Conservation (phyloP, 2,329 filamentous ascomycete species). For the Cercospora sojina region DNA sequence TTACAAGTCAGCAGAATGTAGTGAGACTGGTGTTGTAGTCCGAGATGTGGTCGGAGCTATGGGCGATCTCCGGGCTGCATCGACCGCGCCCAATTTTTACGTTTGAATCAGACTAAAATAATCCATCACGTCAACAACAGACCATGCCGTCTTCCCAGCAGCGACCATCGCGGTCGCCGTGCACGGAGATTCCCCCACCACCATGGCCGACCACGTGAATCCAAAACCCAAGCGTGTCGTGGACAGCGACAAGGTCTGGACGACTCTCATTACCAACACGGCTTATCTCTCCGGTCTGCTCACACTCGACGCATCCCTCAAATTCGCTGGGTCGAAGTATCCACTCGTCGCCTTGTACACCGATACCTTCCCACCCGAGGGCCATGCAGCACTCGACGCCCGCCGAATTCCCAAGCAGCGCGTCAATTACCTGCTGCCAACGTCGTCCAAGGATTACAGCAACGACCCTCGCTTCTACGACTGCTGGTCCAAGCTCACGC, state of each 20-base stretch:
- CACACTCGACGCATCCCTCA: constrained; percentile 75
- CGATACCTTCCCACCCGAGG: constrained; percentile 67
- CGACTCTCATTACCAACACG: constrained; percentile 80
- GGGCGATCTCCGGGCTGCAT: background rate
- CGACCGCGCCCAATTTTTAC: constrained; percentile 7
- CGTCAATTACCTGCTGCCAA: constrained; percentile 71
- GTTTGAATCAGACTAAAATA: constrained; percentile 4
- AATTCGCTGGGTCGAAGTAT: constrained; percentile 63
- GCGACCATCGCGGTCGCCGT: constrained; percentile 21
- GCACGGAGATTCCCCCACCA: background rate
- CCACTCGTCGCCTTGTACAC: constrained; percentile 83
- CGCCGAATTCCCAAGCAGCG: constrained; percentile 68
- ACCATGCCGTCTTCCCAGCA: background rate
- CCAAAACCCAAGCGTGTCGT: constrained; percentile 34
- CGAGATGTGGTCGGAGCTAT: constrained; percentile 5
- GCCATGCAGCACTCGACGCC: constrained; percentile 65
- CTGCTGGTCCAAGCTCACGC: constrained; percentile 83
- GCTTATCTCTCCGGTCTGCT: constrained; percentile 79
- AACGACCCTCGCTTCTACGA: constrained; percentile 84
- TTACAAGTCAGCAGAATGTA: background rate
- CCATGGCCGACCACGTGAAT: constrained; percentile 26
- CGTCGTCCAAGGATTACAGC: constrained; percentile 63
- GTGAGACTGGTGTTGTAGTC: background rate
- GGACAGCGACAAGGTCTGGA: constrained; percentile 66
- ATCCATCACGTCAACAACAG: background rate